Evolutionary conservation across 306 rosid species (phyloP).

Genomic region (Pterocarpus macrocarpus): DNA sequence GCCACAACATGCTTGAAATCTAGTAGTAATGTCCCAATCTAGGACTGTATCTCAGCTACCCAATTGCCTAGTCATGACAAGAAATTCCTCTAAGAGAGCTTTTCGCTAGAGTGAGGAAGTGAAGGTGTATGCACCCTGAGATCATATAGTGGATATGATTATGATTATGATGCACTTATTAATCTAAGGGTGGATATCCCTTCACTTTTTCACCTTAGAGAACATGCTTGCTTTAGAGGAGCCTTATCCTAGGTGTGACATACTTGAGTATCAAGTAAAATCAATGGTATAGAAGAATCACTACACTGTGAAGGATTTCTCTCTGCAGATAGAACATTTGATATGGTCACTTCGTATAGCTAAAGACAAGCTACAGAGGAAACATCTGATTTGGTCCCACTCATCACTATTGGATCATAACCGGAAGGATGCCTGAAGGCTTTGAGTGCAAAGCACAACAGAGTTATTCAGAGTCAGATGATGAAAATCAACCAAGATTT

Average conservation of each 20-base stretch:
- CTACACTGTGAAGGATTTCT: neutral
- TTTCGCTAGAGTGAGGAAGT: no score
- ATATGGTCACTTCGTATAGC: neutral
- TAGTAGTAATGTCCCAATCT: neutral
- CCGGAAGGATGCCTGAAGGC: no score
- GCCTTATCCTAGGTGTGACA: neutral
- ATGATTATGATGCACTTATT: no score
- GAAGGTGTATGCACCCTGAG: no score
- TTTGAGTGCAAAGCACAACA: no score
- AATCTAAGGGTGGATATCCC: no score
- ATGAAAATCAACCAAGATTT: neutral
- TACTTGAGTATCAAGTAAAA: neutral
- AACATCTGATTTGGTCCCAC: neutral
- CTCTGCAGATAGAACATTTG: neutral
- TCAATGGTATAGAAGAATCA: neutral
- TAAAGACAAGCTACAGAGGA: neutral
- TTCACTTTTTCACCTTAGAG: no score
- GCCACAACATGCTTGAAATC: slow-evolving; percentile 17
- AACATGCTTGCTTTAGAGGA: no score
- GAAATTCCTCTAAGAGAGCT: no score
- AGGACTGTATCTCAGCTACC: slow-evolving; percentile 2
- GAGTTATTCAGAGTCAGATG: no score
- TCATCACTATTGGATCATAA: neutral
- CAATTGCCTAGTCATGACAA: neutral
- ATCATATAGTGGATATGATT: no score